phyloP scores from a whole-genome alignment of 768 basidiomycete genomes.

The Dioszegia hungarica region DNA sequence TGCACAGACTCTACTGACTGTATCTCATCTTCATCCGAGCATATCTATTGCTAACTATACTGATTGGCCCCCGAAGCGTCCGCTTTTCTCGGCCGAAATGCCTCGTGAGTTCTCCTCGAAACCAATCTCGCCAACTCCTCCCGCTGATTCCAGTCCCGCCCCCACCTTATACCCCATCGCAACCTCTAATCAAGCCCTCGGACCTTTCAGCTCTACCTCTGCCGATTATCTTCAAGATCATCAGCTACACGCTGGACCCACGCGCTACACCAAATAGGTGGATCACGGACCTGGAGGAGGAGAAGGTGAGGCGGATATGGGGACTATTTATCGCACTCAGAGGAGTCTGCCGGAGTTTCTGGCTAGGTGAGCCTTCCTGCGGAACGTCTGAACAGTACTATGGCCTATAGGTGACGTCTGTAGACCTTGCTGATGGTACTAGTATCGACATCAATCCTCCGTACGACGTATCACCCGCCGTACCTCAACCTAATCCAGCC shows the following conservation, averaged over 20 bases:
- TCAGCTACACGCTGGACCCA: slow-evolving; percentile 25
- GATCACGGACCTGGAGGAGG: slow-evolving; percentile 25
- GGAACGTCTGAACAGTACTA: no score
- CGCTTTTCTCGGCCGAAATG: no score
- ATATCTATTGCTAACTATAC: no score
- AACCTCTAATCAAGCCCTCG: neutral
- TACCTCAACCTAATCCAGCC: slow-evolving; percentile 17
- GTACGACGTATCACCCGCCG: slow-evolving; percentile 11
- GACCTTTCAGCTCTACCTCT: slow-evolving; percentile 21
- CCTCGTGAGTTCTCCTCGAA: no score
- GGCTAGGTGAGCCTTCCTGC: slow-evolving; percentile 18
- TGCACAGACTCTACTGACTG: no score
- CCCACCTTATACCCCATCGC: slow-evolving; percentile 16
- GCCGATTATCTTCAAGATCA: slow-evolving; percentile 24
- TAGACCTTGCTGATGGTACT: no score
- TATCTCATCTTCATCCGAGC: no score
- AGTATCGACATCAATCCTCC: slow-evolving; percentile 31
- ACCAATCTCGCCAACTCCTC: no score
- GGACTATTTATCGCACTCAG: slow-evolving; percentile 28
- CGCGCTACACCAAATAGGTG: slow-evolving; percentile 26
- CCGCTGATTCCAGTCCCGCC: slow-evolving; percentile 4
- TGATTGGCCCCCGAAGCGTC: no score
- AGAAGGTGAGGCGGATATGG: slow-evolving; percentile 29
- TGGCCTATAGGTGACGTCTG: no score
- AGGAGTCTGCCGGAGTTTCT: slow-evolving; percentile 32